phyloP scores from a whole-genome alignment of 2,329 filamentous ascomycete species.

The Lithohypha guttulata region DNA sequence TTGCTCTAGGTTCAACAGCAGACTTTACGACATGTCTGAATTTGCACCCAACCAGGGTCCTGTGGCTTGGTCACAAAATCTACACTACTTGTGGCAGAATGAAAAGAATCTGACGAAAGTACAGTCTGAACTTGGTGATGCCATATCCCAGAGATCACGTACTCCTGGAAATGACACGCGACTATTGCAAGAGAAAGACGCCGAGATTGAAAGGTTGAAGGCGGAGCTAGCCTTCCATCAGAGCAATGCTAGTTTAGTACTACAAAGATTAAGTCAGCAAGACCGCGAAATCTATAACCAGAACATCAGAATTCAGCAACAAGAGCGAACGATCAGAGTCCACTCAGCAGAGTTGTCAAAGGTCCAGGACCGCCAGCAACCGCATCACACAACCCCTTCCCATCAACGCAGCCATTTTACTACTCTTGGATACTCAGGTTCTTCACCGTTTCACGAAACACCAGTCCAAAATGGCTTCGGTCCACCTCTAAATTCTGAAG shows the following conservation, averaged over 20 bases:
- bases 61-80: no score
- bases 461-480: no score
- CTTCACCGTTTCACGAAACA: no score
- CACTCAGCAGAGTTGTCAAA: slow-evolving; percentile 1
- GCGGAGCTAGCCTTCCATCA: background rate
- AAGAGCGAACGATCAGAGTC: slow-evolving; percentile 1
- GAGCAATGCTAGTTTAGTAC: no score
- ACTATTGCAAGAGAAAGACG: slow-evolving; percentile 1
- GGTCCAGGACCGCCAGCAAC: background rate
- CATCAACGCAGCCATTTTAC: background rate
- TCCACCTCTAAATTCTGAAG: no score
- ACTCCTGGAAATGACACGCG: background rate
- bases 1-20: no score
- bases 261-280: background rate
- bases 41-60: no score
- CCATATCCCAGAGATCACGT: slow-evolving; percentile 2
- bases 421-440: no score
- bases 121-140: slow-evolving; percentile 1
- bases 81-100: background rate
- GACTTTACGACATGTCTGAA: no score
- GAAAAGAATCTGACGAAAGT: background rate
- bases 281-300: background rate
- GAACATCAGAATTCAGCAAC: background rate
- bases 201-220: slow-evolving; percentile 1
- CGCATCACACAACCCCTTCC: background rate